phyloP scores from a whole-genome alignment of 192 early-diverging fungal species.

The Coemansia sp. region DNA sequence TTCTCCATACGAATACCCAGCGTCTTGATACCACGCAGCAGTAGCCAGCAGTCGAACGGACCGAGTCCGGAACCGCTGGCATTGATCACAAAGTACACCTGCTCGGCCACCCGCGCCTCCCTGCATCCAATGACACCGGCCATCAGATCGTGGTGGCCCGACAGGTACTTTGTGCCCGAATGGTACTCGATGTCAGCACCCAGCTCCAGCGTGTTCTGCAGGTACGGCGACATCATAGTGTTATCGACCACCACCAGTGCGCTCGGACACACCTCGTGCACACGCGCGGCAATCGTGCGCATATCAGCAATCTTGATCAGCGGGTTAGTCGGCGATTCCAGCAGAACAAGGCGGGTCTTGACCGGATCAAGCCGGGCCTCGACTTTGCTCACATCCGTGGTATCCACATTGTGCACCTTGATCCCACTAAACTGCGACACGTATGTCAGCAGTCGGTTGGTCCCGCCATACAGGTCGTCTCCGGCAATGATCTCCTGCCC shows the following conservation, averaged over 20 bases:
- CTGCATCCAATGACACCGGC: slow-evolving; percentile 91
- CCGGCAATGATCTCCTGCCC: slow-evolving; percentile 94
- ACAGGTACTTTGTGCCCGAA: slow-evolving; percentile 96
- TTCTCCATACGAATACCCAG: slow-evolving; percentile 95
- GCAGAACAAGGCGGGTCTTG: slow-evolving; percentile 81
- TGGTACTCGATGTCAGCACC: slow-evolving; percentile 95
- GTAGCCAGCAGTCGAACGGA: slow-evolving; percentile 92
- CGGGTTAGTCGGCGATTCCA: slow-evolving; percentile 98
- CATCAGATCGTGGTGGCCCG: slow-evolving; percentile 98
- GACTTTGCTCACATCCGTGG: slow-evolving; percentile 69
- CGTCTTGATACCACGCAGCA: slow-evolving; percentile 94
- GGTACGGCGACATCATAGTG: slow-evolving; percentile 98
- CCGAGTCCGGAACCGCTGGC: slow-evolving; percentile 86
- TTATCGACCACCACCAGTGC: slow-evolving; percentile 95
- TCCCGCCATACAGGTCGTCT: slow-evolving; percentile 96
- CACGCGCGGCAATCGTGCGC: slow-evolving; percentile 68
- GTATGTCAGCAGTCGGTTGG: slow-evolving; percentile 91
- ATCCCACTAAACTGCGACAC: slow-evolving; percentile 75
- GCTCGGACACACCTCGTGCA: slow-evolving; percentile 72
- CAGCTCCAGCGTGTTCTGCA: slow-evolving; percentile 84
- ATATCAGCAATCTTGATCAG: slow-evolving; percentile 94
- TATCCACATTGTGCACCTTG: slow-evolving; percentile 90
- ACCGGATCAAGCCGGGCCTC: slow-evolving; percentile 64
- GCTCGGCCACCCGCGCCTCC: slow-evolving; percentile 70
- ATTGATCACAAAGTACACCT: slow-evolving; percentile 93